phyloP scores from a whole-genome alignment of 352 stramenopile genomes.

The Peronospora tabacina region DNA sequence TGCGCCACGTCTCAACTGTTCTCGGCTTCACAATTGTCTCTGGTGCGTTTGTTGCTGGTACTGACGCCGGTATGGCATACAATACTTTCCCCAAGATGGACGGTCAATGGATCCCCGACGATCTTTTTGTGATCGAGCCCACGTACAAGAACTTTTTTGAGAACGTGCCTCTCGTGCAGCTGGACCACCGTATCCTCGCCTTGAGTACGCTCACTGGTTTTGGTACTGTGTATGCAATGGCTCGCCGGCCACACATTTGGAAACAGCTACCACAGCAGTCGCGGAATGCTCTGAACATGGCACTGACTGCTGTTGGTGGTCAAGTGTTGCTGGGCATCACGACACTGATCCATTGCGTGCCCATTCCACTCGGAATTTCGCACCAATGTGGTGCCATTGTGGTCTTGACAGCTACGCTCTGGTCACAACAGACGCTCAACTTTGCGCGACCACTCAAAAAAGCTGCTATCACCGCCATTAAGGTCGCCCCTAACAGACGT shows the following conservation, averaged over 20 bases:
- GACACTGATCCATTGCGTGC: slow-evolving; percentile 95
- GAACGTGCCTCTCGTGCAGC: slow-evolving; percentile 97
- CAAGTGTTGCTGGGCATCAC: slow-evolving; percentile 93
- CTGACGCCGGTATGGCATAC: slow-evolving; percentile 96
- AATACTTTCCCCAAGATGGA: slow-evolving; percentile 98
- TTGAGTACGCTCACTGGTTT: slow-evolving; percentile 83
- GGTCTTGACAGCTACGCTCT: slow-evolving; percentile 90
- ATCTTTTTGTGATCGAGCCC: slow-evolving; percentile 87
- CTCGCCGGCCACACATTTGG: slow-evolving; percentile 72
- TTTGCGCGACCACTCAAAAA: slow-evolving; percentile 61
- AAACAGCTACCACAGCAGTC: slow-evolving; percentile 73
- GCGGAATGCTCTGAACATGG: slow-evolving; percentile 73
- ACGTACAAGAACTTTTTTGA: slow-evolving; percentile 96
- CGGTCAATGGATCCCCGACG: slow-evolving; percentile 91
- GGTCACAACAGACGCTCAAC: slow-evolving; percentile 85
- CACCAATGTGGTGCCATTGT: slow-evolving; percentile 96
- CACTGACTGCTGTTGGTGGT: slow-evolving; percentile 53
- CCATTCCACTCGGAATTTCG: slow-evolving; percentile 89
- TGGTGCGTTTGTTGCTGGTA: slow-evolving; percentile 96
- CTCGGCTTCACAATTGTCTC: slow-evolving; percentile 81
- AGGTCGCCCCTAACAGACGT: slow-evolving; percentile 28
- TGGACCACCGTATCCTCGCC: slow-evolving; percentile 95
- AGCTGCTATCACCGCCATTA: slow-evolving; percentile 30
- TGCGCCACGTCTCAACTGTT: slow-evolving; percentile 50
- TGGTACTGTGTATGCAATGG: slow-evolving; percentile 55